These are phyloP conservation scores for Pseudogymnoascus sp. DNA, from an alignment of 2,329 filamentous ascomycete genomes.

Conservation along the genomic window DNA sequence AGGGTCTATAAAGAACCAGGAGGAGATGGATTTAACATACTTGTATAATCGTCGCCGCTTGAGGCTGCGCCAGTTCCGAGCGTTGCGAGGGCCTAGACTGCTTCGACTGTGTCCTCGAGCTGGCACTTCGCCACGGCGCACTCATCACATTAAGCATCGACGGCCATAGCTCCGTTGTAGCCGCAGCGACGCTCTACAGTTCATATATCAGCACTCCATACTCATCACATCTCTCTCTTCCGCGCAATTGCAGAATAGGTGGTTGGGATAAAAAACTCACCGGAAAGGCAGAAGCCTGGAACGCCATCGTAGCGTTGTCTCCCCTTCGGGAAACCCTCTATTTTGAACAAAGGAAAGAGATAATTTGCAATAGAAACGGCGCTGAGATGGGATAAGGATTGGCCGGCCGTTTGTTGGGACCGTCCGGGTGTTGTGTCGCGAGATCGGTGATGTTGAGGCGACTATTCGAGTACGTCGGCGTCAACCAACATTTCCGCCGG, in stretches of 20 bases:
- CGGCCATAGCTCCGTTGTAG: slow-evolving; percentile 35
- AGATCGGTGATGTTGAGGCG: background rate
- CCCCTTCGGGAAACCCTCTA: background rate
- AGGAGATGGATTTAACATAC: background rate
- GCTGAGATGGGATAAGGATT: background rate
- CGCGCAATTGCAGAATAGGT: background rate
- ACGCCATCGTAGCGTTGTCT: slow-evolving; percentile 17
- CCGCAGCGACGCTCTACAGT: slow-evolving; percentile 35
- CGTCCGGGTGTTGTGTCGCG: background rate
- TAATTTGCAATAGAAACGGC: background rate
- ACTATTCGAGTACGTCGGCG: background rate
- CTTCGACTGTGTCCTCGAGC: slow-evolving; percentile 16
- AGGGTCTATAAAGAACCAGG: too few species aligned
- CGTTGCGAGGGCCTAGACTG: background rate
- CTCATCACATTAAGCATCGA: slow-evolving; percentile 32
- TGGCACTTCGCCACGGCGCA: slow-evolving; percentile 29
- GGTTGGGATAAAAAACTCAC: slow-evolving; percentile 14
- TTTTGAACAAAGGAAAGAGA: background rate
- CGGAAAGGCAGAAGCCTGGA: slow-evolving; percentile 21
- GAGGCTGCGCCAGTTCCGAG: background rate
- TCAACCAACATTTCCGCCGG: background rate
- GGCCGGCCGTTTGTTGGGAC: background rate
- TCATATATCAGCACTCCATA: background rate
- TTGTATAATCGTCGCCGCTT: background rate
- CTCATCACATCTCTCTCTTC: background rate